Evolutionary conservation across 352 stramenopile genomes (phyloP).

Genomic region (Phytopythium helicoides): DNA sequence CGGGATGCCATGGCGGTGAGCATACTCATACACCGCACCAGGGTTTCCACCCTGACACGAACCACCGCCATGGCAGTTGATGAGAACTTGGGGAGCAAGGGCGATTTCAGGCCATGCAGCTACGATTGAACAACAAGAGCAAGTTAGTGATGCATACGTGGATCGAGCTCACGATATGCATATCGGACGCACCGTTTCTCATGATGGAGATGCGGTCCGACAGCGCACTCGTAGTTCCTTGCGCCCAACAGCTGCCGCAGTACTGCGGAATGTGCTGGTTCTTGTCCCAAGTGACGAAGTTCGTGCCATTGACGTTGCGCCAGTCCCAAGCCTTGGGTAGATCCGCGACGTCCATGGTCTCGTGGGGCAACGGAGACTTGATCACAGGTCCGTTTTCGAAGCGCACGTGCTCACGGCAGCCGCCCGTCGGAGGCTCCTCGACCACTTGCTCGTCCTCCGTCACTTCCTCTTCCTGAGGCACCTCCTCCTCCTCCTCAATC

Average conservation of each 20-base stretch:
- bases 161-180: not conserved
- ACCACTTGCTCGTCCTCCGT: constrained; percentile 13
- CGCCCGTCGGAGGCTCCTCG: constrained; percentile 19
- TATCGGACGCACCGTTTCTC: constrained; percentile 85
- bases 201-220: constrained; percentile 92
- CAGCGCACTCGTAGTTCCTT: constrained; percentile 85
- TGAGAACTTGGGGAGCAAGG: constrained; percentile 74
- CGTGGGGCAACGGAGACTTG: constrained; percentile 67
- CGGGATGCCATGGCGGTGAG: constrained; percentile 85
- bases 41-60: constrained; percentile 81
- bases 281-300: constrained; percentile 96
- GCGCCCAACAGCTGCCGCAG: constrained; percentile 92
- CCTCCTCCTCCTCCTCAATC: constrained; percentile 12
- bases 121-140: constrained; percentile 11
- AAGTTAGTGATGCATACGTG: constrained; percentile 1
- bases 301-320: constrained; percentile 92
- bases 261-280: constrained; percentile 98
- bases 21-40: constrained; percentile 84
- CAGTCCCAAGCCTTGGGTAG: constrained; percentile 94
- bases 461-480: constrained; percentile 17
- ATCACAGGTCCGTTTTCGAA: constrained; percentile 70
- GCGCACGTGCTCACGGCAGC: constrained; percentile 60
- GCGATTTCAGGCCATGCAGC: constrained; percentile 82
- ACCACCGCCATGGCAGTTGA: constrained; percentile 81
- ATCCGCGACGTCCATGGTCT: constrained; percentile 73